These are phyloP conservation scores for Trichoderma sp. DNA, from an alignment of 2,329 filamentous ascomycete species.

Conservation along the genomic window DNA sequence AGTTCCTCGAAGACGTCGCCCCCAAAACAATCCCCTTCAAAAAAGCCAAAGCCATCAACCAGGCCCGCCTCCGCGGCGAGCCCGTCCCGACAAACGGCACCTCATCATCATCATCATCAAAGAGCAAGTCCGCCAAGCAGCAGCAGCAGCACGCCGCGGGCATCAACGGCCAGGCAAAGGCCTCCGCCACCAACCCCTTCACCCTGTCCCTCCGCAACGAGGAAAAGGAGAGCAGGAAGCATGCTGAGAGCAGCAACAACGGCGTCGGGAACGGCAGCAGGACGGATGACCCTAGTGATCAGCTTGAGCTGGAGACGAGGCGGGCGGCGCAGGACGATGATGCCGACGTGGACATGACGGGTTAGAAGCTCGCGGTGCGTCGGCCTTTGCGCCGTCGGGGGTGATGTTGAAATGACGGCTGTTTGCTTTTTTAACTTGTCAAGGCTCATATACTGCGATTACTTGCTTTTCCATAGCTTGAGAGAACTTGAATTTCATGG, in stretches of 20 bases:
- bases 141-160: slow-evolving; percentile 15
- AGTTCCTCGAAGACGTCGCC: slow-evolving; percentile 90
- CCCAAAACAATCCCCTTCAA: slow-evolving; percentile 83
- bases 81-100: slow-evolving; percentile 40
- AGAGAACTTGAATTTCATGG: neutral
- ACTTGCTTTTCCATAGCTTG: neutral
- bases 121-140: slow-evolving; percentile 5
- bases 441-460: neutral
- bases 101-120: slow-evolving; percentile 24
- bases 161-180: slow-evolving; percentile 37
- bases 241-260: too few species aligned
- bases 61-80: slow-evolving; percentile 49
- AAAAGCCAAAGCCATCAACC: slow-evolving; percentile 68
- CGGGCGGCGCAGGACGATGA: slow-evolving; percentile 54
- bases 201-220: slow-evolving; percentile 33
- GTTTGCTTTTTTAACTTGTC: neutral
- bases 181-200: slow-evolving; percentile 28
- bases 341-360: slow-evolving; percentile 63
- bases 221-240: slow-evolving; percentile 27
- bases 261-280: too few species aligned
- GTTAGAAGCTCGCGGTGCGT: slow-evolving; percentile 40
- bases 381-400: too few species aligned
- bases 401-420: neutral
- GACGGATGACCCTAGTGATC: slow-evolving; percentile 52
- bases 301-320: slow-evolving; percentile 59